Base-by-base conservation (phyloP, 306 rosid species). In the Prunus padus region DNA sequence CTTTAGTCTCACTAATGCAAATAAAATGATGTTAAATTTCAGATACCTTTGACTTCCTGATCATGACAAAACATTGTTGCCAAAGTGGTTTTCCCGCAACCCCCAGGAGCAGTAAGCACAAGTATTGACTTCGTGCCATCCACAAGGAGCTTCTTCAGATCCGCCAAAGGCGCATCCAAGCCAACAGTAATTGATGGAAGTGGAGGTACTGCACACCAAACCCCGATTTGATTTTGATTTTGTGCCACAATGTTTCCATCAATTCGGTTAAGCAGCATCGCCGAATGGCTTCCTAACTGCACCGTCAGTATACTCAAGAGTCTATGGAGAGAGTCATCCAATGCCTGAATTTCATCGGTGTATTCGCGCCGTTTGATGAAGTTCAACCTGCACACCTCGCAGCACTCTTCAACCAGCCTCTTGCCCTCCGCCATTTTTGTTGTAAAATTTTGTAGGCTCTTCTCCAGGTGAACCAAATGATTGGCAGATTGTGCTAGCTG, bases 71-170 rank as follows among this genome's bases (percentile, higher is more conserved):
- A 66, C 73, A 1, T 80, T 57, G 67, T 76, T 10, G 80, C 91
- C 72, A 90, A 77, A 0, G 96, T 82, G 10, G 91, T 78, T 80
- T 88, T 90, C 46, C 93, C 91, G 0, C 81, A 80, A 42, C 93
- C 96, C 16, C 65, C 84, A 0, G 84, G 37, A 20, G 87, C 90
- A 3, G 93, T 85, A 16, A 90, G 45, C 3, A 82, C 83, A 51
- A 78, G 52, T 72, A 85, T 77, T 0, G 87, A 69, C 3, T 0
- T 18, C 2, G 15, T 76, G 4, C 8, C 79, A 25, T 67, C 65
- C 23, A 19, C 44, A 0, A 85, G 72, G 54, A 86, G 76, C 76
- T 19, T 55, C 88, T 83, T 86, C 78, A 91, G 25, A 16, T 86
- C 86, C 25, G 15, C 31, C 67, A 91, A 13, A 66, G 73, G 85